These are phyloP conservation scores for Zizania palustris DNA, from an alignment of 202 grass and related monocot species.

Conservation along the genomic window DNA sequence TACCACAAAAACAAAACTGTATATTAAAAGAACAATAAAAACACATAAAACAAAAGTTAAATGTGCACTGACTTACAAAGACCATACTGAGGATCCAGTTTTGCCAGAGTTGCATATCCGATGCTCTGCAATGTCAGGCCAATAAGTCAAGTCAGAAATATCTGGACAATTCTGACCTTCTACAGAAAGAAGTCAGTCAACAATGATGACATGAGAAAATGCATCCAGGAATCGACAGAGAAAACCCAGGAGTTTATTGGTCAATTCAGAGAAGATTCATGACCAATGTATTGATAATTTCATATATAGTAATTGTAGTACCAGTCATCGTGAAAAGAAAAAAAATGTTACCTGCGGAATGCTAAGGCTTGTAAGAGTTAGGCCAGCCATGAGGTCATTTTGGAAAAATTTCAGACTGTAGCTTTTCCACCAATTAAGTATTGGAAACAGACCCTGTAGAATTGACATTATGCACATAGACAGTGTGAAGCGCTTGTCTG, in stretches of 20 bases:
- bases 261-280: not conserved
- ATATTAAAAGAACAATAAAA: not conserved
- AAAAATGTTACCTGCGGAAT: constrained; percentile 69
- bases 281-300: not conserved
- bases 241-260: not conserved
- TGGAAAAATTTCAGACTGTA: constrained; percentile 71
- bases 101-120: constrained; percentile 93
- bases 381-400: constrained; percentile 88
- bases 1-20: not conserved
- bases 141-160: constrained; percentile 1
- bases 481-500: constrained; percentile 13
- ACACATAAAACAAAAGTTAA: not conserved
- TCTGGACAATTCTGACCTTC: not conserved
- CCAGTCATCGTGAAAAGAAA: not conserved
- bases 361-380: constrained; percentile 93
- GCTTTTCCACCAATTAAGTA: constrained; percentile 75
- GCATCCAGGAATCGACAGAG: not conserved
- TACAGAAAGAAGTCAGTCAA: not conserved
- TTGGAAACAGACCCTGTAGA: constrained; percentile 70
- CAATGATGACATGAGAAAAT: not conserved
- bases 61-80: constrained; percentile 70
- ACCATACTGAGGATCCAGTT: constrained; percentile 86
- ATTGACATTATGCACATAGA: constrained; percentile 36
- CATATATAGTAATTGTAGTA: not conserved
- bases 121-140: constrained; percentile 65